A percentile compares a stretch with the other conserved stretches of the same genome.
These are phyloP conservation scores for Sphagnum magellanicum DNA, from an alignment of 228 moss, liverwort and hornwort species.

Conservation along the genomic window DNA sequence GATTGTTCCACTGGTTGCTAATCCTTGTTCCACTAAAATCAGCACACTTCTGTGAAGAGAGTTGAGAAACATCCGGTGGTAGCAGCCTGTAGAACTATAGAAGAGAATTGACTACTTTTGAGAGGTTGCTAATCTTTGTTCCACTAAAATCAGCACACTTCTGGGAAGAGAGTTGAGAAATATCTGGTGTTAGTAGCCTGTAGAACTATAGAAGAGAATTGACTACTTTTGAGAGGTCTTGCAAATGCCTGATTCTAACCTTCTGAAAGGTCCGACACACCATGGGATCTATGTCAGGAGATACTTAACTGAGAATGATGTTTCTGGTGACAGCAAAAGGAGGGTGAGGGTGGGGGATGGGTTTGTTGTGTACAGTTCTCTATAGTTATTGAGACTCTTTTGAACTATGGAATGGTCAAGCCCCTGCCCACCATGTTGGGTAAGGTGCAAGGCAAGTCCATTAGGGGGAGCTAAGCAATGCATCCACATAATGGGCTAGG, in stretches of 20 bases:
- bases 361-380: conserved; percentile 41
- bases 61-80: conserved; percentile 8
- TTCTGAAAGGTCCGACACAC: conserved; percentile 19
- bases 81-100: too few relatives aligned
- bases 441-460: too few relatives aligned
- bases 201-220: too few relatives aligned
- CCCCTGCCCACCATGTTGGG: too few relatives aligned
- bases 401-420: too few relatives aligned
- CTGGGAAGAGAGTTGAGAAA: conserved; percentile 11
- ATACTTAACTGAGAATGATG: conserved; percentile 25
- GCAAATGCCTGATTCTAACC: conserved; percentile 31
- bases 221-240: conserved; percentile 27
- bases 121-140: conserved; percentile 9
- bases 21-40: conserved; percentile 14
- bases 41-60: conserved; percentile 16
- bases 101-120: too few relatives aligned
- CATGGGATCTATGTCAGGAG: conserved; percentile 56
- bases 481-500: too few relatives aligned
- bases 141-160: conserved; percentile 16
- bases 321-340: conserved; percentile 29
- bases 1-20: conserved; percentile 12
- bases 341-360: conserved; percentile 11
- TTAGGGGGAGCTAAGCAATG: too few relatives aligned
- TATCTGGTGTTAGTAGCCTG: conserved; percentile 2
- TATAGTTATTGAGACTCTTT: conserved; percentile 37